phyloP scores from a whole-genome alignment of 768 basidiomycete species.

The Jaapia argillacea region DNA sequence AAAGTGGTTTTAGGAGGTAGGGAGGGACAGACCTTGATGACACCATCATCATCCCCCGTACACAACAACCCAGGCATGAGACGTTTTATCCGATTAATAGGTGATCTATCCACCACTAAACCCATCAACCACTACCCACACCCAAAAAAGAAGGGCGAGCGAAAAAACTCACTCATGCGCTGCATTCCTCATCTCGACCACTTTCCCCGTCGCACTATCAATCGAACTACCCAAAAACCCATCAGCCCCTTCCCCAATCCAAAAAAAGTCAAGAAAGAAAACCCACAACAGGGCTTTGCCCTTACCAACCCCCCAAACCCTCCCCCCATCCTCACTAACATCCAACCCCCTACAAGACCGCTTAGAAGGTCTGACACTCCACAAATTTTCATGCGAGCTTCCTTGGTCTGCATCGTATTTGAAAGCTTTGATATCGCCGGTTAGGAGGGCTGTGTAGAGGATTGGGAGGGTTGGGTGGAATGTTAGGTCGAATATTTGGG shows the following conservation, averaged over 20 bases:
- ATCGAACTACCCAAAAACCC: conserved; percentile 40
- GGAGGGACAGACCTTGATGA: conserved; percentile 61
- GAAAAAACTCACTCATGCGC: conserved; percentile 56
- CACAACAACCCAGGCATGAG: conserved; percentile 63
- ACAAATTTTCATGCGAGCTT: conserved; percentile 34
- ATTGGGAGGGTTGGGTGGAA: conserved; percentile 71
- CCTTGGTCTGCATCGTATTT: conserved; percentile 70
- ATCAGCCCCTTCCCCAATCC: conserved; percentile 4
- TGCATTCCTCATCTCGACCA: conserved; percentile 36
- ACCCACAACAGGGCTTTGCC: conserved; percentile 71
- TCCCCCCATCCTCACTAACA: conserved; percentile 54
- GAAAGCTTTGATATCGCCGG: conserved; percentile 78
- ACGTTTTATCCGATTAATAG: conserved; percentile 79
- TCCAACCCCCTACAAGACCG: conserved; percentile 73
- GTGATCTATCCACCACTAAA: conserved; percentile 34
- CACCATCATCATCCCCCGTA: conserved; percentile 91
- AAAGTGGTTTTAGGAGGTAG: neutral
- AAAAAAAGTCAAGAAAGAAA: conserved; percentile 3
- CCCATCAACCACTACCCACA: conserved; percentile 10
- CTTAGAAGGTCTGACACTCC: conserved; percentile 67
- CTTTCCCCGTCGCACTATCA: conserved; percentile 49
- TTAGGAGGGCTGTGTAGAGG: conserved; percentile 73
- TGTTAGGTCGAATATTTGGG: conserved; percentile 81
- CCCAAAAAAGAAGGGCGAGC: no score
- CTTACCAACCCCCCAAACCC: conserved; percentile 76